Conservation (phyloP, 805 yeast species). For the Tetrapisispora phaffii region DNA sequence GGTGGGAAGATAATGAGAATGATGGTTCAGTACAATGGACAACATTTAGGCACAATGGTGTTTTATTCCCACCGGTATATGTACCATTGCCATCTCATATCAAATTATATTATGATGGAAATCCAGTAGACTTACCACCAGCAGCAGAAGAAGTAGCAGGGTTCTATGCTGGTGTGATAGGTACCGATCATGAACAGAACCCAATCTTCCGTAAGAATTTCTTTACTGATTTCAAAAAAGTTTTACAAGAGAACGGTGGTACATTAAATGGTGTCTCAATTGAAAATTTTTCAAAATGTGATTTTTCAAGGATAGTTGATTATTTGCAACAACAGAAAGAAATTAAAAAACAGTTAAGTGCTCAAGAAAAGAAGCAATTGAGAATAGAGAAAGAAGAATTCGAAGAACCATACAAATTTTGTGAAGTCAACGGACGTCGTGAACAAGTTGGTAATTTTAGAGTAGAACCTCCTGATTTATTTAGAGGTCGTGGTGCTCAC, state of each 20-base stretch:
- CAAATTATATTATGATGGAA: conserved; percentile 64
- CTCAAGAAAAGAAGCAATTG: conserved; percentile 65
- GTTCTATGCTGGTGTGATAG: conserved; percentile 79
- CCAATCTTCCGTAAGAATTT: conserved; percentile 82
- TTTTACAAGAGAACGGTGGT: conserved; percentile 63
- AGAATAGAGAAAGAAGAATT: conserved; percentile 62
- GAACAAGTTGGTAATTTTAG: conserved; percentile 91
- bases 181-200: conserved; percentile 80
- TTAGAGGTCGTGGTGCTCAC: conserved; percentile 94
- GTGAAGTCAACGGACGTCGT: conserved; percentile 74
- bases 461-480: conserved; percentile 92
- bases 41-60: conserved; percentile 79
- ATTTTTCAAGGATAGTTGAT: conserved; percentile 64
- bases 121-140: conserved; percentile 62
- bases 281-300: conserved; percentile 56
- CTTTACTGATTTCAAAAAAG: conserved; percentile 64
- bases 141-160: conserved; percentile 97
- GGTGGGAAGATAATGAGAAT: conserved; percentile 62
- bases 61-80: conserved; percentile 85
- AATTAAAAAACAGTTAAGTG: conserved; percentile 56
- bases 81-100: conserved; percentile 75
- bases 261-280: conserved; percentile 39
- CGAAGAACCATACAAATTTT: conserved; percentile 75
- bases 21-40: conserved; percentile 81
- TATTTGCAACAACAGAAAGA: conserved; percentile 62